A percentile compares a stretch with the other conserved stretches of the same genome.
These are phyloP conservation scores for Rhododendron kiyosumense DNA, from an alignment of 148 eudicot genomes.

Conservation along the genomic window DNA sequence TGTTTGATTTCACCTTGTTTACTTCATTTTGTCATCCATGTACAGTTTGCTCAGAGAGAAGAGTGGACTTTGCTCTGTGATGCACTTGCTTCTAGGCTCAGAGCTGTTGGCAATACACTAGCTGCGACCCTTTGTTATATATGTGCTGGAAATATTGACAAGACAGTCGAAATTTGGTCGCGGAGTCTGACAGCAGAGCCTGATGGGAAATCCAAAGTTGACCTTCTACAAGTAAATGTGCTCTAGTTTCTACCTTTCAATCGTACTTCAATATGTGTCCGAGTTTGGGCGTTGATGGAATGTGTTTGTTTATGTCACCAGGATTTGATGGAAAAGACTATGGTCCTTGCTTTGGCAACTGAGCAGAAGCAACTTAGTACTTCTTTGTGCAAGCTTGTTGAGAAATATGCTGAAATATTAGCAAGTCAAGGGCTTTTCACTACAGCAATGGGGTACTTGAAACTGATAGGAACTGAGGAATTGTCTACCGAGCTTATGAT, in stretches of 20 bases:
- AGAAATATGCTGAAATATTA: conserved; percentile 91
- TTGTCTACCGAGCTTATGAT: conserved; percentile 79
- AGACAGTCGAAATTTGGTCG: conserved; percentile 92
- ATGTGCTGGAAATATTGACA: conserved; percentile 95
- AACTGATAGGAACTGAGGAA: conserved; percentile 76
- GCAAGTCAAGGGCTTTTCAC: conserved; percentile 97
- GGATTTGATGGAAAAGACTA: conserved; percentile 99
- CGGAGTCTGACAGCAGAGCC: conserved; percentile 50
- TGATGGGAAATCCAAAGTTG: conserved; percentile 77
- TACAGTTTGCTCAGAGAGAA: conserved; percentile 84
- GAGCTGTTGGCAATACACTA: conserved; percentile 65
- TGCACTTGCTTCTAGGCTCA: conserved; percentile 80
- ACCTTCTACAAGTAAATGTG: conserved; percentile 68
- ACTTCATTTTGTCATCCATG: conserved; percentile 1
- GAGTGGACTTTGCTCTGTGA: conserved; percentile 89
- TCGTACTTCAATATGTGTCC: not conserved
- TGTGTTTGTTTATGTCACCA: conserved; percentile 15
- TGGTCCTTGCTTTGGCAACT: conserved; percentile 85
- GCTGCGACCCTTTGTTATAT: conserved; percentile 94
- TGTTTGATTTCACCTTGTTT: not conserved
- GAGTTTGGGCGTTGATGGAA: not conserved
- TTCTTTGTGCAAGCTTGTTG: conserved; percentile 86
- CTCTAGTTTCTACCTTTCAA: not conserved
- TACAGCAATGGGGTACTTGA: conserved; percentile 84
- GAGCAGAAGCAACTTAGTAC: conserved; percentile 89